Conservation (phyloP, 2,329 filamentous ascomycete genomes). For the Thermochaetoides dissita region DNA sequence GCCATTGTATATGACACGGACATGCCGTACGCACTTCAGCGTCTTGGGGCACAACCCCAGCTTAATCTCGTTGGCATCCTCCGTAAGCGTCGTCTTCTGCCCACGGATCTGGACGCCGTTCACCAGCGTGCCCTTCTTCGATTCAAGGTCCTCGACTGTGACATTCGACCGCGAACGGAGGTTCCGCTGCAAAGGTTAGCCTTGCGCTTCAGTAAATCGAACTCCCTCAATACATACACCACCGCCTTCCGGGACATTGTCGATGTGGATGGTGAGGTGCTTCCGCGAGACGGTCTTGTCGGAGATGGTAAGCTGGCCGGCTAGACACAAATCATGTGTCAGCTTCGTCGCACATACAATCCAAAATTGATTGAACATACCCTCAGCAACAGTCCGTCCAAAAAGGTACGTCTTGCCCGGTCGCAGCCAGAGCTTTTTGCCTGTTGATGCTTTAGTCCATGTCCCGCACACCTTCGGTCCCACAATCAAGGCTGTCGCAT, state of each 20-base stretch:
- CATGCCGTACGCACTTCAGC: constrained; percentile 39
- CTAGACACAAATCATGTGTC: constrained; percentile 23
- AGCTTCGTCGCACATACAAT: background rate
- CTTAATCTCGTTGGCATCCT: constrained; percentile 48
- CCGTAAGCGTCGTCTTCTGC: constrained; percentile 39
- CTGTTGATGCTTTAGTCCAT: constrained; percentile 23
- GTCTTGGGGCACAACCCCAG: constrained; percentile 56
- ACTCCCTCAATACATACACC: constrained; percentile 36
- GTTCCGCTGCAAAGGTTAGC: constrained; percentile 32
- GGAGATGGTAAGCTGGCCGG: constrained; percentile 54
- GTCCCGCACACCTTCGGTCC: constrained; percentile 1
- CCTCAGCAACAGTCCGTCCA: constrained; percentile 59
- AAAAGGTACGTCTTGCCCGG: constrained; percentile 78
- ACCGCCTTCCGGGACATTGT: constrained; percentile 48
- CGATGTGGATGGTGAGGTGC: constrained; percentile 68
- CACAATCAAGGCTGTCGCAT: too few relatives aligned
- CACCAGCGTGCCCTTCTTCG: constrained; percentile 69
- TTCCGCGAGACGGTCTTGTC: constrained; percentile 78
- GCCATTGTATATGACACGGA: too few relatives aligned
- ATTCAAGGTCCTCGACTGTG: constrained; percentile 64
- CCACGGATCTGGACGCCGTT: constrained; percentile 60
- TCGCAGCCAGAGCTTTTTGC: constrained; percentile 66
- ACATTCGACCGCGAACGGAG: constrained; percentile 53
- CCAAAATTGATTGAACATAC: constrained; percentile 25
- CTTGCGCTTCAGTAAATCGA: background rate